Conservation (phyloP, 139 green algal species). For the Desmodesmus armatus region DNA sequence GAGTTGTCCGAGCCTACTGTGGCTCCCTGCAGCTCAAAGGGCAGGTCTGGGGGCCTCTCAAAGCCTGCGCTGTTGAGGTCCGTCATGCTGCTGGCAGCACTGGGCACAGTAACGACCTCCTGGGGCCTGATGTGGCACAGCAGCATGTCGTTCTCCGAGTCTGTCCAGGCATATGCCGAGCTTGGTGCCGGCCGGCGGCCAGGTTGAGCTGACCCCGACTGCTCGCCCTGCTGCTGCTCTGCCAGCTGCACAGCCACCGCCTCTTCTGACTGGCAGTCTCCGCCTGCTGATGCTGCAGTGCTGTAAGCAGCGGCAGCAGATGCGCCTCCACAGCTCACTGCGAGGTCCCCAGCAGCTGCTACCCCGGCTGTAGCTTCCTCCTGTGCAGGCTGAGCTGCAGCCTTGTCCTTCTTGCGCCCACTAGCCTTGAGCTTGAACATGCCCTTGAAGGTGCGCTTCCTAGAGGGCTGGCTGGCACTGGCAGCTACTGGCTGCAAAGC, state of each 20-base stretch:
- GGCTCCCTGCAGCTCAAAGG: not conserved
- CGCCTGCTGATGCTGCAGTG: not conserved
- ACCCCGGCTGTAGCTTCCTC: not conserved
- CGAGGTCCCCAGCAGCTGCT: slow-evolving; percentile 3
- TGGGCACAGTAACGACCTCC: not conserved
- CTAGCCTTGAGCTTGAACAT: no score
- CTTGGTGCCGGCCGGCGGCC: no score
- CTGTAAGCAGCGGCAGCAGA: slow-evolving; percentile 10
- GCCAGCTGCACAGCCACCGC: not conserved
- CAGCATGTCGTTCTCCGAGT: no score
- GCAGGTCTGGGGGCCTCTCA: not conserved
- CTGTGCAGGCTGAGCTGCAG: no score
- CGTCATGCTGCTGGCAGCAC: slow-evolving; percentile 1
- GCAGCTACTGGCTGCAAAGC: no score
- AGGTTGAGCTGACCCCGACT: no score
- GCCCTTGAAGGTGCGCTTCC: no score
- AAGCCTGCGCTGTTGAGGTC: not conserved
- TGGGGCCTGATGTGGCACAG: not conserved
- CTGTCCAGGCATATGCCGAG: no score
- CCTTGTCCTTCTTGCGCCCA: no score
- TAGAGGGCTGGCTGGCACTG: no score
- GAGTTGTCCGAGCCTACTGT: not conserved
- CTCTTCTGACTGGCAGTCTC: not conserved
- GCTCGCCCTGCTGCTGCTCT: not conserved
- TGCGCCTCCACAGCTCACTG: no score